Evolutionary conservation across 2,329 filamentous ascomycete species (phyloP).

Genomic region (Fusarium pininemorale): DNA sequence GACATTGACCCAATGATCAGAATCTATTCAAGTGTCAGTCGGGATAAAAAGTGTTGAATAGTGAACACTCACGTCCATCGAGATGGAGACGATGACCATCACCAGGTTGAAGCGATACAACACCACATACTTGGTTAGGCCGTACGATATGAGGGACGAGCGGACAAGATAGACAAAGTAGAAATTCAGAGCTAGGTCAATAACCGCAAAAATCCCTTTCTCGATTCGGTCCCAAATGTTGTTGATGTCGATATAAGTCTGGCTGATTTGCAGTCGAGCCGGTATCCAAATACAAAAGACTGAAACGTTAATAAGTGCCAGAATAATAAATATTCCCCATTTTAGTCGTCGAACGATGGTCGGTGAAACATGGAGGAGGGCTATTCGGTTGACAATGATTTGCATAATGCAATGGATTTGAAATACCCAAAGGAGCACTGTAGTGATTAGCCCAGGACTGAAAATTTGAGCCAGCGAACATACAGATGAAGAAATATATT

Average conservation of each 20-base stretch:
- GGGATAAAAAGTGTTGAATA: background rate
- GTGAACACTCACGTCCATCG: slow-evolving; percentile 40
- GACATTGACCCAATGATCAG: slow-evolving; percentile 41
- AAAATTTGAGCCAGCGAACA: background rate
- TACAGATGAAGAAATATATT: slow-evolving; percentile 38
- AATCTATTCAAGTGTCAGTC: slow-evolving; percentile 24
- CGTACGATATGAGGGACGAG: slow-evolving; percentile 56
- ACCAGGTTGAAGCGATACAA: slow-evolving; percentile 51
- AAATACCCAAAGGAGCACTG: slow-evolving; percentile 47
- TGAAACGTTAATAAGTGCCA: slow-evolving; percentile 57
- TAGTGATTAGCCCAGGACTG: slow-evolving; percentile 17
- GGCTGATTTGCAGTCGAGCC: slow-evolving; percentile 52
- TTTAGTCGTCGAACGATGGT: slow-evolving; percentile 52
- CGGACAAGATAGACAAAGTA: slow-evolving; percentile 58
- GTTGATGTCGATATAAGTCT: slow-evolving; percentile 54
- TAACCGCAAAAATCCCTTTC: slow-evolving; percentile 57
- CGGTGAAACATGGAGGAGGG: slow-evolving; percentile 54
- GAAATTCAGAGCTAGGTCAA: slow-evolving; percentile 57
- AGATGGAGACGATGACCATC: slow-evolving; percentile 45
- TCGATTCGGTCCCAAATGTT: slow-evolving; percentile 59
- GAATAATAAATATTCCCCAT: slow-evolving; percentile 53
- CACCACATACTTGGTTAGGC: slow-evolving; percentile 58
- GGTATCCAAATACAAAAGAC: slow-evolving; percentile 63
- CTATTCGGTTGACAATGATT: slow-evolving; percentile 62
- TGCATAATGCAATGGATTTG: slow-evolving; percentile 57